A percentile compares a stretch with the other conserved stretches of the same genome.
These are phyloP conservation scores for Penicillium bialowiezense DNA, from an alignment of 495 filamentous ascomycete genomes.

Conservation along the genomic window DNA sequence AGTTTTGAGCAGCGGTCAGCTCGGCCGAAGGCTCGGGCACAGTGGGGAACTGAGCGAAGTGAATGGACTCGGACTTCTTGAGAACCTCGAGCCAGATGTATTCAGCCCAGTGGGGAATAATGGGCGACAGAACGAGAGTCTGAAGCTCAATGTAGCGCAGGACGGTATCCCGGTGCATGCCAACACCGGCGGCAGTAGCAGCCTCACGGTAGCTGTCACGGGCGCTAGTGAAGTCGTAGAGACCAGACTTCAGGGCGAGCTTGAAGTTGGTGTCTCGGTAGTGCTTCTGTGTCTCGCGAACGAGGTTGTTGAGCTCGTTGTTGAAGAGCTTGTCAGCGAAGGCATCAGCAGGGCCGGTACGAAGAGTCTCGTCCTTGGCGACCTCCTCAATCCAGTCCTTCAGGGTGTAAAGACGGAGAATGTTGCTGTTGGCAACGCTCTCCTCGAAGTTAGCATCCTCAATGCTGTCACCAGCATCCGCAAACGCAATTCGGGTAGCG, in stretches of 20 bases:
- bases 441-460: slow-evolving; percentile 98
- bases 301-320: slow-evolving; percentile 88
- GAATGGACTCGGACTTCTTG: slow-evolving; percentile 69
- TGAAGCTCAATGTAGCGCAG: slow-evolving; percentile 83
- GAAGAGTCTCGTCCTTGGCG: slow-evolving; percentile 65
- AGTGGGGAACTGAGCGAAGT: slow-evolving; percentile 73
- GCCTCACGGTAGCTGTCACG: slow-evolving; percentile 90
- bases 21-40: slow-evolving; percentile 58
- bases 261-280: slow-evolving; percentile 85
- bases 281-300: slow-evolving; percentile 67
- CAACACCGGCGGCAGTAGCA: slow-evolving; percentile 65
- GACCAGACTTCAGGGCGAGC: slow-evolving; percentile 80
- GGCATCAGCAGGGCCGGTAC: slow-evolving; percentile 66
- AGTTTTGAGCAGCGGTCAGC: slow-evolving; percentile 74
- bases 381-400: slow-evolving; percentile 92
- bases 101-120: slow-evolving; percentile 93
- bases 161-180: slow-evolving; percentile 78
- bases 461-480: slow-evolving; percentile 91
- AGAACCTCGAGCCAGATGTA: slow-evolving; percentile 91
- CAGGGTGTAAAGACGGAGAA: slow-evolving; percentile 79
- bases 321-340: slow-evolving; percentile 90
- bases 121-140: slow-evolving; percentile 70
- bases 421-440: slow-evolving; percentile 84
- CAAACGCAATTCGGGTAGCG: slow-evolving; percentile 85
- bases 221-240: slow-evolving; percentile 85